These are phyloP conservation scores for Pseudogymnoascus sp. DNA, from an alignment of 2,329 filamentous ascomycete species.

Conservation along the genomic window DNA sequence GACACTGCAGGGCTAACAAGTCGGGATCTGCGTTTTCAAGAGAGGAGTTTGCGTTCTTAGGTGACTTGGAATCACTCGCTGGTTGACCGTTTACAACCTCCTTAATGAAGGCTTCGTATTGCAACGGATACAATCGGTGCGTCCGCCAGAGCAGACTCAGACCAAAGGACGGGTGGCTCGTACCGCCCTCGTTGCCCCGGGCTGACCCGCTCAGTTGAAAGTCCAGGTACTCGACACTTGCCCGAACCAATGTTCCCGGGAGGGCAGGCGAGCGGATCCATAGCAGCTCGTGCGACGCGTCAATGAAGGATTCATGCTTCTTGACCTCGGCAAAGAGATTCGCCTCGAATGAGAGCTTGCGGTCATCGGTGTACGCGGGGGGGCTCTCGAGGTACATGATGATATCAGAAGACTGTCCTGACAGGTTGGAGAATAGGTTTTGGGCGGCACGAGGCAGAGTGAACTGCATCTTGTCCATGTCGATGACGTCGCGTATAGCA, in stretches of 20 bases:
- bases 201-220: neutral
- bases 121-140: slow-evolving; percentile 11
- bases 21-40: neutral
- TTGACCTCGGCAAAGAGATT: neutral
- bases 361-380: slow-evolving; percentile 7
- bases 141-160: slow-evolving; percentile 12
- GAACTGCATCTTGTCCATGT: slow-evolving; percentile 9
- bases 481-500: slow-evolving; percentile 12
- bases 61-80: neutral
- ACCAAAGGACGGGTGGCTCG: slow-evolving; percentile 6
- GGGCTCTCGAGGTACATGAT: slow-evolving; percentile 10
- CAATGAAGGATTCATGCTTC: neutral
- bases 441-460: slow-evolving; percentile 11
- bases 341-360: neutral
- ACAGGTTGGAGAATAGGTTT: slow-evolving; percentile 11
- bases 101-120: slow-evolving; percentile 12
- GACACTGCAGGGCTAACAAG: neutral
- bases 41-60: neutral
- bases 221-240: neutral
- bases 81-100: neutral
- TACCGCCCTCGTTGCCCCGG: neutral
- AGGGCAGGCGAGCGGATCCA: neutral
- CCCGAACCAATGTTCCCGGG: neutral
- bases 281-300: neutral
- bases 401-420: slow-evolving; percentile 11